Evolutionary conservation across 2,329 filamentous ascomycete species (phyloP).

Genomic region (Aspergillus vadensis): DNA sequence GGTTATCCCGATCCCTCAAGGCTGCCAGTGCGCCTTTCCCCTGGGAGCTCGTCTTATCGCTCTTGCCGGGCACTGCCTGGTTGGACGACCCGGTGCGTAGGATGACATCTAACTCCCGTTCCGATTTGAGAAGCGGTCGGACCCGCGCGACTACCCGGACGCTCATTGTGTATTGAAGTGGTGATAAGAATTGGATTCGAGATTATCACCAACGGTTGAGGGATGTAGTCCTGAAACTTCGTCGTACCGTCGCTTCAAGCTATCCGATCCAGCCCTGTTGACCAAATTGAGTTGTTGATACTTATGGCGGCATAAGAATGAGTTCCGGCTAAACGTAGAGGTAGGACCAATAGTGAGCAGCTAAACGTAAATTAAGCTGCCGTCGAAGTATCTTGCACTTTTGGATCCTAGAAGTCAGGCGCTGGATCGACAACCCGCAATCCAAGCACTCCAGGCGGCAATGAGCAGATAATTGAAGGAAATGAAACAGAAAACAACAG

Average conservation of each 20-base stretch:
- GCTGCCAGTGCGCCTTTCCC: constrained; percentile 31
- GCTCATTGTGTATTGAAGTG: constrained; percentile 36
- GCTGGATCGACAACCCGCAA: background rate
- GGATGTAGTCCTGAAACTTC: background rate
- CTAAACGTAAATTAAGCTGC: background rate
- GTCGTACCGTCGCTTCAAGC: background rate
- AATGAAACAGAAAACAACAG: constrained; percentile 14
- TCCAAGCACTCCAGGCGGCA: constrained; percentile 9
- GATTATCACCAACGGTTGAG: background rate
- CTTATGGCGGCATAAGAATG: background rate
- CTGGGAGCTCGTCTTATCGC: constrained; percentile 29
- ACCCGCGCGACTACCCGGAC: constrained; percentile 90
- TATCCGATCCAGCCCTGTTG: background rate
- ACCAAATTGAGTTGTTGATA: background rate
- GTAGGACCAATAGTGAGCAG: background rate
- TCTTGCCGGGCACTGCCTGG: constrained; percentile 21
- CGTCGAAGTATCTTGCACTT: background rate
- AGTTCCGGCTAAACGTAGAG: background rate
- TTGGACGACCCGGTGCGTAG: constrained; percentile 63
- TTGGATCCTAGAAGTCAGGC: background rate
- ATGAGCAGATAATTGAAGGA: constrained; percentile 1
- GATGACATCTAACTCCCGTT: constrained; percentile 85
- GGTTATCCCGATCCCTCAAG: constrained; percentile 58
- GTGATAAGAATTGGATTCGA: background rate
- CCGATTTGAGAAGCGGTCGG: constrained; percentile 80